phyloP scores from a whole-genome alignment of 2,329 filamentous ascomycete genomes.

The Zymoseptoria tritici region DNA sequence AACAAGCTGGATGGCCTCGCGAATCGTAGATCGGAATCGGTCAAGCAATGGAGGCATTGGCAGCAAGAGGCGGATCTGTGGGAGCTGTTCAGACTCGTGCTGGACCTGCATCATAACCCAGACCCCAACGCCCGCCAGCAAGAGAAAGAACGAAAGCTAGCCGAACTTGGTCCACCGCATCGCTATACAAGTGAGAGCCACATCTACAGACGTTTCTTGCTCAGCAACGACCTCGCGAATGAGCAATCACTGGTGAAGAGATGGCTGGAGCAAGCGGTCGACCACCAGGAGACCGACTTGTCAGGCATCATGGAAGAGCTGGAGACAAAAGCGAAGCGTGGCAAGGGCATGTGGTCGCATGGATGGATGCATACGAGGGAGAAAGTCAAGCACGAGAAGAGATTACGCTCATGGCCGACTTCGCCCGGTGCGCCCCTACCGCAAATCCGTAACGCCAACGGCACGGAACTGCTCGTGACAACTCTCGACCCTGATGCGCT shows the following conservation, averaged over 20 bases:
- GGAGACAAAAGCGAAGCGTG: conserved; percentile 58
- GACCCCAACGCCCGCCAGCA: conserved; percentile 27
- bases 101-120: conserved; percentile 56
- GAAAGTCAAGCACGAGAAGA: conserved; percentile 84
- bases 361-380: conserved; percentile 90
- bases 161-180: conserved; percentile 27
- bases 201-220: conserved; percentile 66
- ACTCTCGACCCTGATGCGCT: conserved; percentile 87
- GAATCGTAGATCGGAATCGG: conserved; percentile 28
- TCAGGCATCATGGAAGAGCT: conserved; percentile 69
- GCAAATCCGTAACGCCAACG: conserved; percentile 37
- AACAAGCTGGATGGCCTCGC: conserved; percentile 9
- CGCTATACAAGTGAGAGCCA: conserved; percentile 54
- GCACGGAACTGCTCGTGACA: conserved; percentile 63
- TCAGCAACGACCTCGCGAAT: conserved; percentile 62
- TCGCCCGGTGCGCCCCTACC: conserved; percentile 47
- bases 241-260: conserved; percentile 75
- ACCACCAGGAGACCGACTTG: conserved; percentile 60
- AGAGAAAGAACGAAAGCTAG: conserved; percentile 29
- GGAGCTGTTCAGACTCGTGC: conserved; percentile 70
- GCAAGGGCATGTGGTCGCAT: conserved; percentile 68
- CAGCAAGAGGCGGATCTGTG: conserved; percentile 84
- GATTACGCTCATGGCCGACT: conserved; percentile 50
- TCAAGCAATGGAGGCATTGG: conserved; percentile 55
- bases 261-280: conserved; percentile 76